These are phyloP conservation scores for Aspergillus glaucus DNA, from an alignment of 2,329 filamentous ascomycete genomes.

Conservation along the genomic window DNA sequence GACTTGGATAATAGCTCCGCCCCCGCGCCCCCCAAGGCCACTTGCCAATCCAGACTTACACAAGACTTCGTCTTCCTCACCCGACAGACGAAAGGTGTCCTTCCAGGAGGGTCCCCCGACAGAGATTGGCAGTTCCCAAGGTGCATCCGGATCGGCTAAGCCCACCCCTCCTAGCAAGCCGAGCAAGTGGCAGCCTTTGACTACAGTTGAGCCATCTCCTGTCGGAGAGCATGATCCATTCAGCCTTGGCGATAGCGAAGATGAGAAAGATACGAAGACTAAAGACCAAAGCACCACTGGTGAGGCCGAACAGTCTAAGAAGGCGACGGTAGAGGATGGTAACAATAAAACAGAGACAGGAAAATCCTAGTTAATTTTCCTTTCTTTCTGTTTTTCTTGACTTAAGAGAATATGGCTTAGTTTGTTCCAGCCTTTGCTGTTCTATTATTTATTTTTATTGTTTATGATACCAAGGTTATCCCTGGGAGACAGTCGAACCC, in stretches of 20 bases:
- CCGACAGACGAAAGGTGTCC: constrained; percentile 47
- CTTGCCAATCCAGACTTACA: constrained; percentile 74
- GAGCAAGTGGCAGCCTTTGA: constrained; percentile 97
- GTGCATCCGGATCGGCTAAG: constrained; percentile 52
- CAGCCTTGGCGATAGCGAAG: constrained; percentile 90
- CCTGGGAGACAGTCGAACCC: constrained; percentile 1
- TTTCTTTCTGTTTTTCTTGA: neutral
- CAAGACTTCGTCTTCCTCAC: constrained; percentile 58
- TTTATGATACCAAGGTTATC: constrained; percentile 19
- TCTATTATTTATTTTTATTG: constrained; percentile 5
- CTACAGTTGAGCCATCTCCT: constrained; percentile 74
- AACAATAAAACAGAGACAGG: constrained; percentile 13
- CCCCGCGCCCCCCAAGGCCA: constrained; percentile 54
- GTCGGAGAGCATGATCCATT: constrained; percentile 92
- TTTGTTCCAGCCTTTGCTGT: neutral
- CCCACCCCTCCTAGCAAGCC: constrained; percentile 54
- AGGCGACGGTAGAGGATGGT: constrained; percentile 49
- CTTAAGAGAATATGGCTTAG: neutral
- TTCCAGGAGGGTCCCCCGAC: constrained; percentile 63
- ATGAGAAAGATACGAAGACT: constrained; percentile 73
- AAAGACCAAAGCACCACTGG: constrained; percentile 51
- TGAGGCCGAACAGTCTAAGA: constrained; percentile 56
- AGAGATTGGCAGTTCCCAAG: constrained; percentile 71
- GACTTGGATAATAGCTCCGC: constrained; percentile 40
- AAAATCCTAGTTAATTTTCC: constrained; percentile 15